Evolutionary conservation across 345 rosid genomes (phyloP).

Genomic region (Durio zibethinus): DNA sequence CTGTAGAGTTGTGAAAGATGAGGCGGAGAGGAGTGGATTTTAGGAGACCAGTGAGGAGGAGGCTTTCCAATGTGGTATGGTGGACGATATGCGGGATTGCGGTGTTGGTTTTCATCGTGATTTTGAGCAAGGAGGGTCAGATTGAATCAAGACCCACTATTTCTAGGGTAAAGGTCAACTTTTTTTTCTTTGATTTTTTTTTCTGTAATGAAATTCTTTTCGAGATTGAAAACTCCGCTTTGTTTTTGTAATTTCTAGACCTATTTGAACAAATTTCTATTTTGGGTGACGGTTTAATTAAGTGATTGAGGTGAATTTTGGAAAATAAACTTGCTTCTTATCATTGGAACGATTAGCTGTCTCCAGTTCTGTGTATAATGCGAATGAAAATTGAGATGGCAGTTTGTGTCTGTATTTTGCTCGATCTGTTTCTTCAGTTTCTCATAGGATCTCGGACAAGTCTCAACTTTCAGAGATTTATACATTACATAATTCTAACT

Average conservation of each 20-base stretch:
- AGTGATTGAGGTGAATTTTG: neutral
- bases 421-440: neutral
- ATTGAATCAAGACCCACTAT: slow-evolving; percentile 56
- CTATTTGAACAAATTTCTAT: neutral
- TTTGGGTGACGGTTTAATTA: neutral
- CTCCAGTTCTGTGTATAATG: neutral
- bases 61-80: slow-evolving; percentile 67
- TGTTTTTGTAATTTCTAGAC: neutral
- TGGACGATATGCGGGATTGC: slow-evolving; percentile 51
- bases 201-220: neutral
- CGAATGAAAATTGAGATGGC: neutral
- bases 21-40: slow-evolving; percentile 65
- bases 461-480: neutral
- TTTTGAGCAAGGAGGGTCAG: slow-evolving; percentile 50
- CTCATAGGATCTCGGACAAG: neutral
- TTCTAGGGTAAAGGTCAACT: slow-evolving; percentile 38
- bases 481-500: neutral
- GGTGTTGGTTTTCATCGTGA: slow-evolving; percentile 55
- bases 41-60: slow-evolving; percentile 63
- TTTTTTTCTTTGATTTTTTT: neutral
- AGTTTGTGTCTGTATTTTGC: neutral
- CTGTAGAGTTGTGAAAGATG: slow-evolving; percentile 35
- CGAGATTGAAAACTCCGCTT: neutral
- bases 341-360: neutral
- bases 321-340: neutral